Percentiles rank a stretch among this genome's conserved stretches.
These are phyloP conservation scores for Cercospora zeina DNA, from an alignment of 2,329 filamentous ascomycete genomes.

Conservation along the genomic window DNA sequence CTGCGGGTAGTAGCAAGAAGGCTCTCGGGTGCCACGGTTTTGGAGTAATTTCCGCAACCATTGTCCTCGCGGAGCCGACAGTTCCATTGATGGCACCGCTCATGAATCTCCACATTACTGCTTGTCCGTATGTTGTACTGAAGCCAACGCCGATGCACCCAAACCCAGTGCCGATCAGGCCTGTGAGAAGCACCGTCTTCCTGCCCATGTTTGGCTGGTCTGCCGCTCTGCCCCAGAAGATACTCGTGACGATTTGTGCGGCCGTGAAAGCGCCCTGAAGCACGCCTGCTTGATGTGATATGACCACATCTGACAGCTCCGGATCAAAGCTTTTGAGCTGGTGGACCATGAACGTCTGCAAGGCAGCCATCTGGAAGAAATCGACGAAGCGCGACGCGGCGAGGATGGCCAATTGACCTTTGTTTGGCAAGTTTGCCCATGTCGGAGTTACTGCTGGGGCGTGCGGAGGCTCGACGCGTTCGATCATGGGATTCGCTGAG, in stretches of 20 bases:
- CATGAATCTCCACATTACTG: conserved; percentile 45
- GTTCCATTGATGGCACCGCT: conserved; percentile 47
- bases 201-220: conserved; percentile 49
- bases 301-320: conserved; percentile 50
- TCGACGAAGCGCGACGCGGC: conserved; percentile 47
- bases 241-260: conserved; percentile 46
- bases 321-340: conserved; percentile 47
- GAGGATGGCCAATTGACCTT: conserved; percentile 45
- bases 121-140: conserved; percentile 44
- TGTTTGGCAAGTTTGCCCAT: conserved; percentile 47
- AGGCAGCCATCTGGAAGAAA: conserved; percentile 48
- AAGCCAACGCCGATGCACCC: conserved; percentile 46
- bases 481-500: neutral
- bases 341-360: conserved; percentile 50
- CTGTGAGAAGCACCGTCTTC: conserved; percentile 45
- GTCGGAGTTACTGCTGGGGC: conserved; percentile 32
- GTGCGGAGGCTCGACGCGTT: neutral
- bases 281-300: conserved; percentile 47
- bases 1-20: conserved; percentile 44
- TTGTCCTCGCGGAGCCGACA: conserved; percentile 46
- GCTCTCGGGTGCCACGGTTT: conserved; percentile 46
- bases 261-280: conserved; percentile 47
- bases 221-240: conserved; percentile 46
- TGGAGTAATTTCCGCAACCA: conserved; percentile 45
- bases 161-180: conserved; percentile 44